Base-by-base conservation (phyloP, 352 stramenopile species). In the Phytopythium sindhum region DNA sequence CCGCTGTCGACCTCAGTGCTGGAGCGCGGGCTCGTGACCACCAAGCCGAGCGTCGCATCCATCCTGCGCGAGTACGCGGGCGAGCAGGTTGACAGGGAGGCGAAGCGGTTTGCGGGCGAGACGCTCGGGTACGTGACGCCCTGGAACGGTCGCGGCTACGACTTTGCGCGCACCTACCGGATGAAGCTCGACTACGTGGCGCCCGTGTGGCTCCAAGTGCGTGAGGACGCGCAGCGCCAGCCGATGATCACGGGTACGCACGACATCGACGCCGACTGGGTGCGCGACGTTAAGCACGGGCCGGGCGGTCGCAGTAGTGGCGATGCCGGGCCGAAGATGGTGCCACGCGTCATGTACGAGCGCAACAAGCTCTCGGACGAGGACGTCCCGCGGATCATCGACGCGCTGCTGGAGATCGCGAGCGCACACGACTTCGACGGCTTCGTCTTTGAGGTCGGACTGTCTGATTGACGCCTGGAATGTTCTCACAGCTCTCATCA, bases 121-220 rank as follows among this genome's bases (percentile, higher is more conserved):
- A 81, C 72, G 28, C 63, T 94, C 35, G 84, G 80, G 23, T 94
- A 91, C 63, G 84, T 94, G 61, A 94, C 86, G 4, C 86, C 86
- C 15, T 94, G 86, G 84, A 92, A 94, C 73, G 81, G 58, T 26
- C 78, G 77, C 19, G 86, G 86, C n/a, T 94, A 93, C 65, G 75
- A 91, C 59, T 77, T 77, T 48, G 81, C 84, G 62, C 88, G 83
- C 62, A 50, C 66, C 28, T 94, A 91, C 56, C 77, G 80, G 14
- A n/a, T n/a, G 45, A 92, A 91, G 65, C 86, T 94, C 63, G 81
- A 78, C 33, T 93, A 90, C 63, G 80, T 94, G 41, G 73, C 84
- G 61, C 86, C 86, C 44, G 84, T 93, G 69, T 94, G 86, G 86
- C 73, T 91, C n/a, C 86, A 94, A 57, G 67, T 94, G 24, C 78